phyloP scores from a whole-genome alignment of 768 basidiomycete species.

The Lepiota brunneoincarnata region DNA sequence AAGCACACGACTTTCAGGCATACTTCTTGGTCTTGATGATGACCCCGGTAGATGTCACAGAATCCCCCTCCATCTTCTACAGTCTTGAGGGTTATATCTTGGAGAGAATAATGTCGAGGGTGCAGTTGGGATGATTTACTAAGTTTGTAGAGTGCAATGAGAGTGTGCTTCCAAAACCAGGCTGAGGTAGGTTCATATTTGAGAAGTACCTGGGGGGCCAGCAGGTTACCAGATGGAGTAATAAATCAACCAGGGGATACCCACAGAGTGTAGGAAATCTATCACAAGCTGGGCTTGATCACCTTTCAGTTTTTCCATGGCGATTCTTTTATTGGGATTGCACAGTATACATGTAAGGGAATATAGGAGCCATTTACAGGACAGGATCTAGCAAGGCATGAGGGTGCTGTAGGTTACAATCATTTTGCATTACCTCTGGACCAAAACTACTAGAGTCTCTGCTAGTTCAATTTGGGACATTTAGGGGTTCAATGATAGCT shows the following conservation, averaged over 20 bases:
- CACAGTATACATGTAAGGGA: no score
- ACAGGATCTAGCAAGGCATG: no score
- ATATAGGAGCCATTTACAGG: no score
- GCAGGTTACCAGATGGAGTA: no score
- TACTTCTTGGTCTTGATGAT: conserved; percentile 15
- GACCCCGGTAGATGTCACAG: conserved; percentile 26
- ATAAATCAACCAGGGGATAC: not conserved
- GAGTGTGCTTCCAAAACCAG: not conserved
- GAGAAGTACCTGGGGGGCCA: no score
- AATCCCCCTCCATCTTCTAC: conserved; percentile 22
- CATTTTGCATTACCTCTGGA: no score
- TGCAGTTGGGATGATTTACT: conserved; percentile 23
- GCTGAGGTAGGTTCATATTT: no score
- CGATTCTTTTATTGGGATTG: no score
- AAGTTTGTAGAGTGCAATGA: conserved; percentile 13
- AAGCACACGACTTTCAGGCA: conserved; percentile 25
- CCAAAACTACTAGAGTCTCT: no score
- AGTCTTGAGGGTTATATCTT: conserved; percentile 12
- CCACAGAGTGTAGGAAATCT: conserved; percentile 16
- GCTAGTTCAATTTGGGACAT: no score
- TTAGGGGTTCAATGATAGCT: no score
- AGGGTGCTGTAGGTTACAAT: no score
- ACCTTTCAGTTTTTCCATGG: conserved; percentile 4
- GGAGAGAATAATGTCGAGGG: conserved; percentile 23
- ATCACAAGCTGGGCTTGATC: conserved; percentile 5